Evolutionary conservation across 2,329 filamentous ascomycete species (phyloP).

Genomic region (Exserohilum rostratum): DNA sequence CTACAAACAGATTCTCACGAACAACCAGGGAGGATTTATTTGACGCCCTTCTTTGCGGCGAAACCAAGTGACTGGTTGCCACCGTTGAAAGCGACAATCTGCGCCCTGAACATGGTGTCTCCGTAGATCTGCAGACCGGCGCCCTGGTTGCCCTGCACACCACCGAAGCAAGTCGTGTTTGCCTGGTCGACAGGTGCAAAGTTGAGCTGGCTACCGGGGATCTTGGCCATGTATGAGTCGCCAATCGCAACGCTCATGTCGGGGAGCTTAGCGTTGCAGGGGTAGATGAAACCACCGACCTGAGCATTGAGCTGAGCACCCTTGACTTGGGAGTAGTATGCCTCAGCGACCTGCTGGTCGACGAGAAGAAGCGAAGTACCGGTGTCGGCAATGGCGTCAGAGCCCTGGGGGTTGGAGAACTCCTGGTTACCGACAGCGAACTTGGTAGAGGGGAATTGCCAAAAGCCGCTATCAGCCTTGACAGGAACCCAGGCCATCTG

Average conservation of each 20-base stretch:
- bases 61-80: slow-evolving; percentile 60
- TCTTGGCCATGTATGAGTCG: slow-evolving; percentile 61
- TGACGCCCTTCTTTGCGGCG: slow-evolving; percentile 45
- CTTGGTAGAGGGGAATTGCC: slow-evolving; percentile 66
- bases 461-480: slow-evolving; percentile 69
- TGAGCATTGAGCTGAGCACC: slow-evolving; percentile 45
- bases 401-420: slow-evolving; percentile 59
- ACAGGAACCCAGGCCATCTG: slow-evolving; percentile 66
- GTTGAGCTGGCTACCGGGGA: slow-evolving; percentile 56
- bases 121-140: slow-evolving; percentile 65
- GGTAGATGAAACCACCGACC: slow-evolving; percentile 54
- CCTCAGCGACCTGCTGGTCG: slow-evolving; percentile 57
- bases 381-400: slow-evolving; percentile 56
- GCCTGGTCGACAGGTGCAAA: slow-evolving; percentile 47
- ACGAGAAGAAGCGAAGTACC: slow-evolving; percentile 70
- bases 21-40: too few relatives aligned
- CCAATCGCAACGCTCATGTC: slow-evolving; percentile 62
- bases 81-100: slow-evolving; percentile 66
- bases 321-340: slow-evolving; percentile 53
- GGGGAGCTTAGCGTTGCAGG: slow-evolving; percentile 51
- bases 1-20: not conserved
- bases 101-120: slow-evolving; percentile 65
- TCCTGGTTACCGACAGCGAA: slow-evolving; percentile 64
- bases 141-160: slow-evolving; percentile 64
- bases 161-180: slow-evolving; percentile 68